These are phyloP conservation scores for Aureobasidium sp. DNA, from an alignment of 2,329 filamentous ascomycete species.

Conservation along the genomic window DNA sequence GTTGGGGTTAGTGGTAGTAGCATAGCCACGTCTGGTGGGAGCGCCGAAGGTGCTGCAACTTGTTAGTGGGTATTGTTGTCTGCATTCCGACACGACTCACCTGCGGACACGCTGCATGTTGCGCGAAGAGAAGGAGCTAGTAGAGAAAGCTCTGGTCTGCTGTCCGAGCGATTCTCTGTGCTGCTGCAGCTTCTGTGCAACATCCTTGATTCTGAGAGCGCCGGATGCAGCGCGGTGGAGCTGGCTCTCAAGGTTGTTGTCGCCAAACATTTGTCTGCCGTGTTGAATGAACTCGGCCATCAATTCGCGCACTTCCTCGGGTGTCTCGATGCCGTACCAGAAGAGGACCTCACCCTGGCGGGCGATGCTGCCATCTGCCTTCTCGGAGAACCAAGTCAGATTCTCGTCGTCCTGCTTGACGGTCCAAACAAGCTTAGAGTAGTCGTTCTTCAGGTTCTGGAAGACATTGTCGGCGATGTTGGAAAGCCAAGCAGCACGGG, in stretches of 20 bases:
- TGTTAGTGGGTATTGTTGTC: not conserved
- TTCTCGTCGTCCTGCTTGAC: slow-evolving; percentile 95
- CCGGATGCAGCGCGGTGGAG: slow-evolving; percentile 69
- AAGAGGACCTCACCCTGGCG: slow-evolving; percentile 78
- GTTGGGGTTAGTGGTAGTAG: slow-evolving; percentile 73
- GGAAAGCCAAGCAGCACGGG: slow-evolving; percentile 87
- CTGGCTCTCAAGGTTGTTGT: slow-evolving; percentile 80
- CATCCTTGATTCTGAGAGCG: slow-evolving; percentile 51
- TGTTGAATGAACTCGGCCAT: slow-evolving; percentile 79
- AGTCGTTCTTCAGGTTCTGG: slow-evolving; percentile 85
- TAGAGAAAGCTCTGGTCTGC: slow-evolving; percentile 62
- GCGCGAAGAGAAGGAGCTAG: slow-evolving; percentile 33
- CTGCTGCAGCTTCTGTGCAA: slow-evolving; percentile 34
- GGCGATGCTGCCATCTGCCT: slow-evolving; percentile 85
- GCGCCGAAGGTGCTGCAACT: slow-evolving; percentile 11
- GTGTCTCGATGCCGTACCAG: slow-evolving; percentile 84
- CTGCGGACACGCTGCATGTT: slow-evolving; percentile 11
- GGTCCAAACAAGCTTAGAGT: slow-evolving; percentile 89
- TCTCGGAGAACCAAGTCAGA: slow-evolving; percentile 96
- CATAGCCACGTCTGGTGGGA: slow-evolving; percentile 39
- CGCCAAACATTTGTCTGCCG: slow-evolving; percentile 78
- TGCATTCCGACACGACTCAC: not conserved
- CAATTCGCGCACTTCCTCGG: slow-evolving; percentile 71
- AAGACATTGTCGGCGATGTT: slow-evolving; percentile 96
- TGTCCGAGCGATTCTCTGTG: slow-evolving; percentile 27